Evolutionary conservation across 257 asterid species (phyloP), one percentile per base, ranked within the genome.

Genomic region (Cynanchum wilfordii): DNA sequence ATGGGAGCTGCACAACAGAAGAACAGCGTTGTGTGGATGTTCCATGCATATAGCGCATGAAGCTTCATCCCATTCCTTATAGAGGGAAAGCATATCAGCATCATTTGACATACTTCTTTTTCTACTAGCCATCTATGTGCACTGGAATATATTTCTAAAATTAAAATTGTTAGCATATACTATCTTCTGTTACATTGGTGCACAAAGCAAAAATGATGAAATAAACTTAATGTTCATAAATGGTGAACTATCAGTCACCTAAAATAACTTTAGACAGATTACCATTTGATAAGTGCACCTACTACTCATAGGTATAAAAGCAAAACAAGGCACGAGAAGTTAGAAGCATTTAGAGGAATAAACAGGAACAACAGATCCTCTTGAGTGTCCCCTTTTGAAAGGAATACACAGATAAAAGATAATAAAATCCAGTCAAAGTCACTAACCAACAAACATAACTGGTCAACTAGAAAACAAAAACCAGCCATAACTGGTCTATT

Each of bases 21-120:
- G 96, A 74, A 91, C 97, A 57, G 97, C 96, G 79, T 85, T 85
- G 81, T 85, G 89, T 27, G 89, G 89, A 68, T 82, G 94, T 74
- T 93, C 98, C 98, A 93, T 88, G 85, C 96, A 89, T 84, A 94
- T 86, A 72, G 99, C 86, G 78, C 99, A 91, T 64, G 89, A 88
- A 63, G 90, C 96, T 70, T 90, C 99, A 58, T 94, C 99, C 96
- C 86, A 91, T 85, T 93, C 98, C 83, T 88, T 91, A 86, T 86
- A 80, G 68, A 81, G 85, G 66, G 84, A 84, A 84, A 79, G 81
- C 79, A 78, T 79, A 82, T 93, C 92, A 76, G 88, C 86, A 86
- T 88, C 88, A 76, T 84, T 82, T 73, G 96, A 76, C 55, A 84
- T 33, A 89, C 96, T 91, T 93, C 96, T 74, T 89, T 93, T 91